Conservation (phyloP, 2,329 filamentous ascomycete species). For the Hypoxylon sp. region DNA sequence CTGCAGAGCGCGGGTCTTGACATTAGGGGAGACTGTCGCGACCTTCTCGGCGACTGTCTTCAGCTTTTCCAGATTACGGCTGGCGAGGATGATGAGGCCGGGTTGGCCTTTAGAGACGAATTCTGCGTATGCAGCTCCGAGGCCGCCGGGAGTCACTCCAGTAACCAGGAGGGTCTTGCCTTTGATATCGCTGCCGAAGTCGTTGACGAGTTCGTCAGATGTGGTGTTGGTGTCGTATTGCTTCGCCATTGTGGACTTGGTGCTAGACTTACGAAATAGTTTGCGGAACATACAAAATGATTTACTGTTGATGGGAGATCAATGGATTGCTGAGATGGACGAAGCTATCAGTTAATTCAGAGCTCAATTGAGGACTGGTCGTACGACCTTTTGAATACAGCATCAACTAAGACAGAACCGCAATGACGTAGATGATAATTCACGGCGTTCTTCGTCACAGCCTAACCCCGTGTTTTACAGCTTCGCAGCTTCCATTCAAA, state of each 20-base stretch:
- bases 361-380: background rate
- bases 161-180: slow-evolving; percentile 57
- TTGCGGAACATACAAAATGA: background rate
- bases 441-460: background rate
- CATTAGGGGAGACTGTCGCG: slow-evolving; percentile 48
- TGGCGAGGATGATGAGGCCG: slow-evolving; percentile 59
- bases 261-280: background rate
- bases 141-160: slow-evolving; percentile 55
- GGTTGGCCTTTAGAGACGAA: slow-evolving; percentile 57
- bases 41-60: slow-evolving; percentile 53
- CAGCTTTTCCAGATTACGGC: slow-evolving; percentile 58
- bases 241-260: background rate
- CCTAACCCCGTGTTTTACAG: background rate
- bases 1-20: slow-evolving; percentile 52
- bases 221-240: slow-evolving; percentile 4
- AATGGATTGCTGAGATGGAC: background rate
- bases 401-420: background rate
- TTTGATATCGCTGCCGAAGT: slow-evolving; percentile 11
- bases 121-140: slow-evolving; percentile 51
- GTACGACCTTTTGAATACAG: background rate
- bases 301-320: background rate
- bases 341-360: background rate
- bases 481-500: background rate
- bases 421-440: background rate
- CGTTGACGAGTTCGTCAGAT: background rate